Conservation (phyloP, 106 monocot species). For the Allium sativum region DNA sequence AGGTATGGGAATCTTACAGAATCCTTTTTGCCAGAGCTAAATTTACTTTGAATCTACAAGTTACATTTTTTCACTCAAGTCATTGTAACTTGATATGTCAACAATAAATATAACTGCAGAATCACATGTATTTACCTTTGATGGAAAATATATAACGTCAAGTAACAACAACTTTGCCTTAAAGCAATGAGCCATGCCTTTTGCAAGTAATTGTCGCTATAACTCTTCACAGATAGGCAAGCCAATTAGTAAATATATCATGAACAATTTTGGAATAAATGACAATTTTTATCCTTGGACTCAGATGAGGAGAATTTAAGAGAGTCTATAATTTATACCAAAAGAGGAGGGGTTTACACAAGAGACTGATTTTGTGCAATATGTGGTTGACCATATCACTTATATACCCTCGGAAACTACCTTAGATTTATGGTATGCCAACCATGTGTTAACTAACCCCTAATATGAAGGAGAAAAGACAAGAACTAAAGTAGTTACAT, state of each 20-base stretch:
- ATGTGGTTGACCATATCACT: too few species aligned
- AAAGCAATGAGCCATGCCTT: slow-evolving; percentile 61
- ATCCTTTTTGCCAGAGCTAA: slow-evolving; percentile 32
- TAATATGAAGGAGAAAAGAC: too few species aligned
- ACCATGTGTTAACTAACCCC: too few species aligned
- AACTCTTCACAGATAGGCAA: slow-evolving; percentile 28
- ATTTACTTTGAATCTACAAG: slow-evolving; percentile 67
- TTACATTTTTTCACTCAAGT: not conserved
- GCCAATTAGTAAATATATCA: slow-evolving; percentile 5
- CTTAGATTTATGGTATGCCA: too few species aligned
- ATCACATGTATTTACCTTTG: slow-evolving; percentile 32
- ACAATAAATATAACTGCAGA: too few species aligned
- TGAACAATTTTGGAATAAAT: not conserved
- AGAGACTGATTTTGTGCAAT: too few species aligned
- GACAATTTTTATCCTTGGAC: too few species aligned
- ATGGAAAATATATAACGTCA: slow-evolving; percentile 56
- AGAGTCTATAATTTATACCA: too few species aligned
- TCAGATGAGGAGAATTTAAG: too few species aligned
- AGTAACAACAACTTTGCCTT: slow-evolving; percentile 61
- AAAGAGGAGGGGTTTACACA: too few species aligned
- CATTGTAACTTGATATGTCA: not conserved
- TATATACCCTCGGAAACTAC: too few species aligned
- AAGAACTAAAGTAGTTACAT: too few species aligned
- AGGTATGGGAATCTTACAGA: slow-evolving; percentile 24
- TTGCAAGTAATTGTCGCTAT: slow-evolving; percentile 77